These are phyloP conservation scores for Leccinum uliginosum DNA, from an alignment of 768 basidiomycete genomes.

Conservation along the genomic window DNA sequence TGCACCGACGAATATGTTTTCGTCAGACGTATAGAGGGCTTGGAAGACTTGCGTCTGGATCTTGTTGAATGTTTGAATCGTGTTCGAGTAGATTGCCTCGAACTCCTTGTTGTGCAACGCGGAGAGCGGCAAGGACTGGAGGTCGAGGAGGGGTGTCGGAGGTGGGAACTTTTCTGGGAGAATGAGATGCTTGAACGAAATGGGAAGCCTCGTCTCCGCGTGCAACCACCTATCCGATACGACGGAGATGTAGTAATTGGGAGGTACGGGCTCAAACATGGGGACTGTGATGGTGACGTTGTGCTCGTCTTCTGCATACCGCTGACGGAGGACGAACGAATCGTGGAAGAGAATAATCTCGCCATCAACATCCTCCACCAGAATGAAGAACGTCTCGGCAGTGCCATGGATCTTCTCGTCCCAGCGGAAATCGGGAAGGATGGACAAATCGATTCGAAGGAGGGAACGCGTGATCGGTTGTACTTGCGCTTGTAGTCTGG, in stretches of 20 bases:
- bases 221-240: constrained; percentile 96
- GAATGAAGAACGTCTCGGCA: constrained; percentile 87
- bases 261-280: constrained; percentile 96
- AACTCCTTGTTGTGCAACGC: constrained; percentile 93
- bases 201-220: constrained; percentile 88
- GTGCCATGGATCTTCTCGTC: constrained; percentile 89
- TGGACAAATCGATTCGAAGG: constrained; percentile 87
- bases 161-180: constrained; percentile 95
- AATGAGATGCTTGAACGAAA: constrained; percentile 97
- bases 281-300: constrained; percentile 92
- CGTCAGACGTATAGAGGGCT: constrained; percentile 92
- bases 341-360: constrained; percentile 96
- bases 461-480: constrained; percentile 95
- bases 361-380: constrained; percentile 97
- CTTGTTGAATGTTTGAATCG: constrained; percentile 91
- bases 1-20: constrained; percentile 95
- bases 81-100: constrained; percentile 77
- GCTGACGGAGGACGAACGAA: constrained; percentile 84
- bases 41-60: constrained; percentile 99
- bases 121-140: constrained; percentile 84
- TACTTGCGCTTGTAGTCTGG: constrained; percentile 87
- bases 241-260: constrained; percentile 96
- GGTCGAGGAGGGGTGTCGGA: constrained; percentile 88
- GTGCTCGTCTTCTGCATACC: constrained; percentile 91
- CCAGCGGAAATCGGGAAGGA: constrained; percentile 98